Evolutionary conservation across 768 basidiomycete genomes (phyloP), one percentile per base, ranked within the genome.

Genomic region (Cubamyces lactineus): DNA sequence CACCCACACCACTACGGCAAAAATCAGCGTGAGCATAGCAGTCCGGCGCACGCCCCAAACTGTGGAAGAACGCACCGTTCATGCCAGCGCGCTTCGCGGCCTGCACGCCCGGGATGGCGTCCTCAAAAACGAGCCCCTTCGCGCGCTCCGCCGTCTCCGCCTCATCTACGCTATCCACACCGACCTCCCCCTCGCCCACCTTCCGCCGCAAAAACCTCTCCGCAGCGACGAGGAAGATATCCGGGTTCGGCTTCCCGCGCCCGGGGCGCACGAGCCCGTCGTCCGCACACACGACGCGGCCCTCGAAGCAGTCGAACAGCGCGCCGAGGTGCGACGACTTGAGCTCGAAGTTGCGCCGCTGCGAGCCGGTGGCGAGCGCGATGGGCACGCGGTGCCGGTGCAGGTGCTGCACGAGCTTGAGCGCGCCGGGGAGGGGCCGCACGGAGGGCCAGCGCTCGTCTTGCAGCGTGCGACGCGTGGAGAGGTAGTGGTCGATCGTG

Each of bases 41-140:
- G 2, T 21, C 13, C 16, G n/a, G n/a, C n/a, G n/a, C 38, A 43
- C 34, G n/a, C 41, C 19, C 28, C 43, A 52, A 65, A 38, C 24
- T n/a, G n/a, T n/a, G n/a, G n/a, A n/a, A n/a, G n/a, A 2, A 68
- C 82, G 40, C 57, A 93, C 93, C 92, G 59, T 86, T 82, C 93
- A 95, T 94, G 12, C 91, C 92, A 3, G 92, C 92, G 59, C 89
- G 80, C 70, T 89, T 90, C 3, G 87, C 93, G 7, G 92, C 91
- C 65, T 88, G 84, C 65, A 95, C 78, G 0, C 93, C 93, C 0
- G 84, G 84, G 43, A 91, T 74, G 3, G 85, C 86, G 71, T 96
- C 93, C 73, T 96, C 93, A 61, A 96, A 91, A 2, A 96, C 86
- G 0, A 96, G 76, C 0, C 91, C 91, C 61, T 78, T 84, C 34